Base-by-base conservation (phyloP, 1,284 basidiomycete species). In the Psilocybe mexicana region DNA sequence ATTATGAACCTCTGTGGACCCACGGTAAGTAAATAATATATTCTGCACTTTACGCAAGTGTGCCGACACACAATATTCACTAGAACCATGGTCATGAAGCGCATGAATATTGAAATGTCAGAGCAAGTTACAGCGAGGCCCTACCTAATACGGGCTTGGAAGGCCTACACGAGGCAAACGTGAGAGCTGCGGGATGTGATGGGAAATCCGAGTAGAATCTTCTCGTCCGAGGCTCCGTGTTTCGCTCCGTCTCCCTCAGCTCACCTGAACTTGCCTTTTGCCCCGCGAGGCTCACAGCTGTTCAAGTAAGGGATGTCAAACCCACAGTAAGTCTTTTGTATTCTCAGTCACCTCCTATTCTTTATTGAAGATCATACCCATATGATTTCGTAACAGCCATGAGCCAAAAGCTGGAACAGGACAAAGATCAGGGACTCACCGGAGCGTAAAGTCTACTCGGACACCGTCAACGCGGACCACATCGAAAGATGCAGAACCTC, bases 391-490 rank as follows among this genome's bases (percentile, higher is more conserved):
- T 33, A 40, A 18, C 23, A n/a, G 26, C 28, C 14, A 50, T 51
- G 40, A 44, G 10, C 35, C 35, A 7, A 14, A 6, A 51, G 55
- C 18, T 6, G 18, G 25, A 14, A 36, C 52, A 24, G 43, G 25
- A 45, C n/a, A 43, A 18, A 25, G 42, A 40, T n/a, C 35, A 26
- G 43, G 43, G 7, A 42, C 52, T 40, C 55, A 59, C 6, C 52
- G 62, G 43, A 52, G 52, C n/a, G 49, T 57, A n/a, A 54, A 46
- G 44, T 53, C 59, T 3, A 59, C 55, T 23, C 54, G 62, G 23
- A 59, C 59, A 43, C 62, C 62, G 24, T 38, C 44, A 52, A 54
- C 49, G 42, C 50, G 44, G 18, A 18, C 18, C 12, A 38, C 57
- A n/a, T 18, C 46, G 30, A 59, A 42, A 35, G 55, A 59, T 23